Base-by-base conservation (phyloP, 768 basidiomycete genomes). In the Heimioporus sp. region DNA sequence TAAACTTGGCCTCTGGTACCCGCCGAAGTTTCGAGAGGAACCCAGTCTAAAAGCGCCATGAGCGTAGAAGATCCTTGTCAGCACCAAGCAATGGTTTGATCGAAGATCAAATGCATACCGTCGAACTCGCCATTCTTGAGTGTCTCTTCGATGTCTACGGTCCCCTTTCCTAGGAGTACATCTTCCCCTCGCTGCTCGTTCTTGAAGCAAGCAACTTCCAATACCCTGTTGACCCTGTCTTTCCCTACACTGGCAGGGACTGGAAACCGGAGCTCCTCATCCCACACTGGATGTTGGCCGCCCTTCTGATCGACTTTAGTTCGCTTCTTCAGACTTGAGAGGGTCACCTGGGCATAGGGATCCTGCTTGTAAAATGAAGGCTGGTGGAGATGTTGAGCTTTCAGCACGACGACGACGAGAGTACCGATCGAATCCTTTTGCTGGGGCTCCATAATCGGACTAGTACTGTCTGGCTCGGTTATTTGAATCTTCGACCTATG, bases 261-360 rank as follows among this genome's bases (percentile, higher is more conserved):
- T 6, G 85, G 79, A 66, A 93, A 85, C 39, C 92, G 82, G 47
- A 95, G 68, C 68, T 97, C 93, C 32, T 83, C 83, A 64, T 97
- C 94, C 92, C 94, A 98, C 53, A 86, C 81, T 2, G 95, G 95
- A 68, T 91, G 88, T 64, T 98, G 95, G 0, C 95, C 95, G 3
- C 94, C 94, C 64, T 86, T 92, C 58, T 83, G 76, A 61, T 92
- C 87, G 53, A 85, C 78, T 48, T 80, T 75, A 1, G 92, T 93
- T 51, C 80, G 80, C 63, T 89, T 82, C 46, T 79, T 83, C 16
- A 73, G 73, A 36, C 83, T 82, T 67, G 74, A 70, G 52, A 94
- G 70, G 3, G 75, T 72, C 7, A 83, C 75, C 56, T 87, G 79
- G 4, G 85, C 86, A 65, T 85, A 96, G 2, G 89, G 92, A 69